Conservation (phyloP, 805 yeast species). For the Wickerhamomyces bovis region DNA sequence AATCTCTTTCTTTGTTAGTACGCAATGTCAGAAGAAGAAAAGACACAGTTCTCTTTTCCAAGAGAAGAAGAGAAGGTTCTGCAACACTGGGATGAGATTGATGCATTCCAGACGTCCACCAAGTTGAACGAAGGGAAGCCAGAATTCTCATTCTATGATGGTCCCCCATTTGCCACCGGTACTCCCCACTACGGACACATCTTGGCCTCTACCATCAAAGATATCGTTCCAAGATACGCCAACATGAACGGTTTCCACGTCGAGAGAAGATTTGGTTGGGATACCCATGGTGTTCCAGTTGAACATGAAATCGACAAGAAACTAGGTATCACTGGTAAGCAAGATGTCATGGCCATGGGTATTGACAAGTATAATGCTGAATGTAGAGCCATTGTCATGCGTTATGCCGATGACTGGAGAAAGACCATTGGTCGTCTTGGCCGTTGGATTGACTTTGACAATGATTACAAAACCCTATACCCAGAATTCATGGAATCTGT, state of each 20-base stretch:
- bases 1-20: background rate
- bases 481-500: slow-evolving; percentile 96
- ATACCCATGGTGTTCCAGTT: slow-evolving; percentile 97
- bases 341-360: slow-evolving; percentile 92
- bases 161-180: slow-evolving; percentile 99
- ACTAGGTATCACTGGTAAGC: slow-evolving; percentile 86
- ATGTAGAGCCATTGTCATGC: slow-evolving; percentile 96
- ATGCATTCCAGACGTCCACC: slow-evolving; percentile 87
- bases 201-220: slow-evolving; percentile 94
- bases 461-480: slow-evolving; percentile 94
- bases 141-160: slow-evolving; percentile 91
- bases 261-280: slow-evolving; percentile 99
- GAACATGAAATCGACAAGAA: slow-evolving; percentile 99
- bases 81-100: slow-evolving; percentile 79
- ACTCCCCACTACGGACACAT: slow-evolving; percentile 99
- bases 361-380: slow-evolving; percentile 90
- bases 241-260: slow-evolving; percentile 96
- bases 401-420: slow-evolving; percentile 94
- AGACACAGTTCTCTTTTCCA: slow-evolving; percentile 63
- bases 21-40: slow-evolving; percentile 30
- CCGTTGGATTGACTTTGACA: slow-evolving; percentile 98
- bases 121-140: slow-evolving; percentile 82
- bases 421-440: slow-evolving; percentile 90
- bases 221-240: slow-evolving; percentile 95
- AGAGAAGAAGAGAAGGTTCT: slow-evolving; percentile 82